phyloP scores from a whole-genome alignment of 495 filamentous ascomycete species.

The Aspergillus diversus region DNA sequence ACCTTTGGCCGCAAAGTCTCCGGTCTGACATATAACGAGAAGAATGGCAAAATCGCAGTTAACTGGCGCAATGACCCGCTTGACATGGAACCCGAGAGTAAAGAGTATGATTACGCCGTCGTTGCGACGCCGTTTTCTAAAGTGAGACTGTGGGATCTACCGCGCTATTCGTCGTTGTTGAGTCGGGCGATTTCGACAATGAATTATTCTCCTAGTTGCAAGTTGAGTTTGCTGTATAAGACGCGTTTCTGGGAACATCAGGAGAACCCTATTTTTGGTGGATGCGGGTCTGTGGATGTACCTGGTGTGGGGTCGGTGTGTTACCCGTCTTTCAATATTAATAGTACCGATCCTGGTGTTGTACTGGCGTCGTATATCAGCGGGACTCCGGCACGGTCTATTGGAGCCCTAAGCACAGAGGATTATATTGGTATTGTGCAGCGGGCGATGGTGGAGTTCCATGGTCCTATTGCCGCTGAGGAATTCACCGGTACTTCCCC shows the following conservation, averaged over 20 bases:
- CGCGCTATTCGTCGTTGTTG: conserved; percentile 53
- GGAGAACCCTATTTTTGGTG: conserved; percentile 62
- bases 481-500: conserved; percentile 54
- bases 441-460: conserved; percentile 62
- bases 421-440: conserved; percentile 60
- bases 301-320: conserved; percentile 61
- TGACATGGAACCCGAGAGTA: conserved; percentile 45
- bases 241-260: conserved; percentile 72
- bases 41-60: conserved; percentile 48
- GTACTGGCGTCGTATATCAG: conserved; percentile 62
- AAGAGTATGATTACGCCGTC: conserved; percentile 67
- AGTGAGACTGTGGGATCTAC: conserved; percentile 56
- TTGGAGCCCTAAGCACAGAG: conserved; percentile 47
- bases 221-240: conserved; percentile 64
- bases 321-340: conserved; percentile 68
- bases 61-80: conserved; percentile 49
- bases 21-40: conserved; percentile 44
- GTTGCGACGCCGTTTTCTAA: conserved; percentile 65
- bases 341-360: conserved; percentile 62
- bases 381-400: conserved; percentile 47
- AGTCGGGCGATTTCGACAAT: conserved; percentile 62
- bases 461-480: conserved; percentile 58
- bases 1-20: conserved; percentile 58
- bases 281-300: conserved; percentile 61
- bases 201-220: conserved; percentile 63